Percentiles rank a stretch among this genome's conserved stretches.
These are phyloP conservation scores for Pleurotus salmoneostramineus DNA, from an alignment of 768 basidiomycete genomes.

Conservation along the genomic window DNA sequence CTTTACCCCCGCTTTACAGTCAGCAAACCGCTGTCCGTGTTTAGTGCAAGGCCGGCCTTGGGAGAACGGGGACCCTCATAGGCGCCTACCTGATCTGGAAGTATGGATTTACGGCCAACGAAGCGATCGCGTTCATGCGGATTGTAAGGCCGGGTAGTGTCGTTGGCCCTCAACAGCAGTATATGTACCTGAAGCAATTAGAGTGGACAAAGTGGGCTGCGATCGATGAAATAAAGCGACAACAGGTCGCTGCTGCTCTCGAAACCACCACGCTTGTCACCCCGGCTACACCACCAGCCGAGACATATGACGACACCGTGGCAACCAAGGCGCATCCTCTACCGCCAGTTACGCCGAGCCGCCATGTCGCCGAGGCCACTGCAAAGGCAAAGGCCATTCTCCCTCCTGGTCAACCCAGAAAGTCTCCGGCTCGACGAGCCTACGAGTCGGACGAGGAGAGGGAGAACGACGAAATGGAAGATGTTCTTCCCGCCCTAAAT, in stretches of 20 bases:
- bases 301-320: slow-evolving; percentile 55
- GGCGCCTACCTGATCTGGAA: slow-evolving; percentile 99
- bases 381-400: slow-evolving; percentile 69
- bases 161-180: slow-evolving; percentile 91
- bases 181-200: slow-evolving; percentile 90
- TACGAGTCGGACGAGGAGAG: slow-evolving; percentile 29
- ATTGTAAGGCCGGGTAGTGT: slow-evolving; percentile 93
- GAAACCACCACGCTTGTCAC: slow-evolving; percentile 50
- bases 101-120: slow-evolving; percentile 92
- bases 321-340: slow-evolving; percentile 28
- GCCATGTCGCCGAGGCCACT: slow-evolving; percentile 65
- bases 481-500: slow-evolving; percentile 62
- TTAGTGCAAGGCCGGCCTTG: slow-evolving; percentile 95
- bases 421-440: slow-evolving; percentile 78
- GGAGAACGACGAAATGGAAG: slow-evolving; percentile 62
- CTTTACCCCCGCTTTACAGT: too few relatives aligned
- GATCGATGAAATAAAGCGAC: slow-evolving; percentile 68
- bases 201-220: slow-evolving; percentile 95
- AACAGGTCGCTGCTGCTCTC: slow-evolving; percentile 32
- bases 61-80: slow-evolving; percentile 93
- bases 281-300: slow-evolving; percentile 79
- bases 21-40: too few relatives aligned
- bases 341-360: slow-evolving; percentile 80
- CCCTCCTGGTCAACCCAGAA: slow-evolving; percentile 82
- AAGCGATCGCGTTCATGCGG: slow-evolving; percentile 98